Evolutionary conservation across 768 basidiomycete genomes (phyloP).

Genomic region (Suillus bovinus): DNA sequence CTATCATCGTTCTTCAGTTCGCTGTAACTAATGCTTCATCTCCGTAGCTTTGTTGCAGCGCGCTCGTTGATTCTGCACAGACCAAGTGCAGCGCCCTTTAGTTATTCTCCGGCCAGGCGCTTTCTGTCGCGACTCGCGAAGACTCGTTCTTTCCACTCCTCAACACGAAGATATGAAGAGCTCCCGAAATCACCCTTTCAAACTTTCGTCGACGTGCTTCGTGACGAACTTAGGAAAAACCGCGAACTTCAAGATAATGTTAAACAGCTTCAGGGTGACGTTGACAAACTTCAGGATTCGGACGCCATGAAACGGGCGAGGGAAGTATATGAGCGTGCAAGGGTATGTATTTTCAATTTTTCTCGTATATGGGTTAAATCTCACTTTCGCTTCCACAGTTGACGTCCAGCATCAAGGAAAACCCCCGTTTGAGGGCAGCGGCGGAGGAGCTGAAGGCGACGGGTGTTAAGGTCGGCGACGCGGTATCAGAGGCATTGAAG

Average conservation of each 20-base stretch:
- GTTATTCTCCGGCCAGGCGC: constrained; percentile 23
- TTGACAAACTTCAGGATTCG: constrained; percentile 95
- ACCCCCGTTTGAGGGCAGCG: constrained; percentile 87
- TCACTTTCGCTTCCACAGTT: constrained; percentile 50
- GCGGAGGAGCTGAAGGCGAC: constrained; percentile 90
- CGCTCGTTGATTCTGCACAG: constrained; percentile 21
- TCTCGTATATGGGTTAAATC: constrained; percentile 6
- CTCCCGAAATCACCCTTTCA: constrained; percentile 90
- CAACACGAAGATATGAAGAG: constrained; percentile 60
- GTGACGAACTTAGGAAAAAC: constrained; percentile 91
- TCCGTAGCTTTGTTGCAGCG: constrained; percentile 38
- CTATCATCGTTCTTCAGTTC: too few relatives aligned
- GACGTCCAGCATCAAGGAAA: constrained; percentile 93
- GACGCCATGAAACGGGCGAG: constrained; percentile 92
- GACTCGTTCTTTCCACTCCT: constrained; percentile 59
- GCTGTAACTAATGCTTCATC: too few relatives aligned
- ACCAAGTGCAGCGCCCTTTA: constrained; percentile 22
- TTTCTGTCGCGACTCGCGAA: constrained; percentile 12
- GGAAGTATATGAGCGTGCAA: constrained; percentile 91
- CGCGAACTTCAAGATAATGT: constrained; percentile 95
- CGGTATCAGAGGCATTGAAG: constrained; percentile 88
- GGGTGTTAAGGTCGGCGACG: constrained; percentile 92
- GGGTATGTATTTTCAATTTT: constrained; percentile 54
- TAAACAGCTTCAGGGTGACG: constrained; percentile 96
- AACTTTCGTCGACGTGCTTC: constrained; percentile 92